These are phyloP conservation scores for Lagerstroemia speciosa DNA, from an alignment of 345 rosid genomes.

Conservation along the genomic window DNA sequence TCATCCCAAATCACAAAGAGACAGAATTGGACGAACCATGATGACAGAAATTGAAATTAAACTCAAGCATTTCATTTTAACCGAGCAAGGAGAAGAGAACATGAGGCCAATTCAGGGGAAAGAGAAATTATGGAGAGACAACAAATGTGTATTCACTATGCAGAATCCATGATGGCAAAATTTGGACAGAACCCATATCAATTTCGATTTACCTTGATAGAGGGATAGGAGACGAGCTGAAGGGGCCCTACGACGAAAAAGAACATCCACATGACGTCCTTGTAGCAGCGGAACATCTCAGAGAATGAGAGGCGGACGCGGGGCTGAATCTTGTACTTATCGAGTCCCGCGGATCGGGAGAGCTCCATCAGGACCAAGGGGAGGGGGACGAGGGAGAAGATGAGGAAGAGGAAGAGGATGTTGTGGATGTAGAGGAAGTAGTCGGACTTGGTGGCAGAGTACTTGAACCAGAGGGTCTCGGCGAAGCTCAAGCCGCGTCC, in stretches of 20 bases:
- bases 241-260: constrained; percentile 68
- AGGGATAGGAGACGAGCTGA: constrained; percentile 72
- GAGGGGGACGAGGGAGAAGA: constrained; percentile 67
- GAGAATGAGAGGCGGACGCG: constrained; percentile 46
- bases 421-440: constrained; percentile 75
- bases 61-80: no score
- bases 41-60: no score
- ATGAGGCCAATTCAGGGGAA: no score
- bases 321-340: constrained; percentile 81
- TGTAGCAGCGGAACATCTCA: constrained; percentile 63
- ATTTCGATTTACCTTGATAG: constrained; percentile 42
- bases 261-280: constrained; percentile 76
- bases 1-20: background rate
- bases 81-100: no score
- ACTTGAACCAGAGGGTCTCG: constrained; percentile 74
- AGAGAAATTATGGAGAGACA: no score
- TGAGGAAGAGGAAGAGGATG: constrained; percentile 53
- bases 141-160: background rate
- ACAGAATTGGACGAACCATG: no score
- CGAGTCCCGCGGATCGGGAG: constrained; percentile 41
- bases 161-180: background rate
- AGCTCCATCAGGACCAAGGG: constrained; percentile 50
- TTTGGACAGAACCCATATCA: background rate
- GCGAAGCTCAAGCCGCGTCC: constrained; percentile 64
- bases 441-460: constrained; percentile 76